Evolutionary conservation across 257 asterid genomes (phyloP), one percentile per base, ranked within the genome.

Genomic region (Ajuga chamaepitys): DNA sequence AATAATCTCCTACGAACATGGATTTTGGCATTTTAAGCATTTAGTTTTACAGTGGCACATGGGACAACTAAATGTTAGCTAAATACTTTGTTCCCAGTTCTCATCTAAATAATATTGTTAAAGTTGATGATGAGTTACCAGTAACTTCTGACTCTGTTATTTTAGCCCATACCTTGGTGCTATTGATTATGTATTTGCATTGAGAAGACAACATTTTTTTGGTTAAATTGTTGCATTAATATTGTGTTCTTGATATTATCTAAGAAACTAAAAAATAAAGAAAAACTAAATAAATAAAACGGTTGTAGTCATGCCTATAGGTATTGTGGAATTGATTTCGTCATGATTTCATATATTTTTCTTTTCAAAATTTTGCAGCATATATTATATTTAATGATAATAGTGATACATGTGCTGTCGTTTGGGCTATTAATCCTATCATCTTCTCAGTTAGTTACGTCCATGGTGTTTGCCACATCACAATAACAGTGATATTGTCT

Each of bases 361-460:
- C 28, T 13, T 30, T 62, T 44, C 32, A 22, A 63, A 45, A 20
- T 50, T 58, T 32, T 57, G 18, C 53, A 10, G 13, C 4, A 25
- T 56, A 9, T 47, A 42, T 21, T 73, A 22, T 72, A 54, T 51
- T 22, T 35, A 64, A 9, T 38, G 66, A 65, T 75, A 41, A 53
- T 50, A 20, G 48, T 64, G 68, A 71, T 74, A 66, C 95, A 93
- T 96, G 97, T 81, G 93, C 85, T 37, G 91, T 95, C 62, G 37
- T 89, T 63, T 93, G 98, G 98, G 97, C 94, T 45, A 72, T 85
- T 53, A 82, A 68, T 78, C 98, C 97, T 10, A 63, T 80, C 28
- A 11, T 84, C 60, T 82, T 87, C 83, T 84, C 97, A 28, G 62
- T 78, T 56, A 84, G 82, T 76, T 76, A 62, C 71, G 58, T 70